Base-by-base conservation (phyloP, 495 filamentous ascomycete genomes). In the Cercophora samala region DNA sequence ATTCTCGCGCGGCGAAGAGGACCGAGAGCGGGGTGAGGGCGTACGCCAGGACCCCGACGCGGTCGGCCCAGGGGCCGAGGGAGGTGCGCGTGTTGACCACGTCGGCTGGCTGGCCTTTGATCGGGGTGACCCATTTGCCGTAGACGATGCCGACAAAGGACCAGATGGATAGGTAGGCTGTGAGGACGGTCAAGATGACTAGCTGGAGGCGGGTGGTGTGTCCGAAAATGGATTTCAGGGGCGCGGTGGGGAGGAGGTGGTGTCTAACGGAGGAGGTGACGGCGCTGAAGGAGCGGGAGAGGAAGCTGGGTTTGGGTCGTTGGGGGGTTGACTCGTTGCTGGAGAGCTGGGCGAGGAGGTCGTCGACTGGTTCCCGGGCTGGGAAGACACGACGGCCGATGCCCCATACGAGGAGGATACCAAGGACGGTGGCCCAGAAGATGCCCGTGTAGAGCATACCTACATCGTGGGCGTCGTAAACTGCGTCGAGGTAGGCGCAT, bases 21-120 rank as follows among this genome's bases (percentile, higher is more conserved):
- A 90, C 73, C 1, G 86, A 85, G 0, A 90, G 79, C 1, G 88
- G 87, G 1, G 87, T 88, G 5, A 91, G 82, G 6, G 87, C 89
- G 70, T 87, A 91, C 4, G 89, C 89, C 0, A 90, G 72, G 15
- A 85, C 81, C 9, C 89, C 89, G 19, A 89, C 74, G 23, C 88
- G 85, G 70, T 90, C 84, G 0, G 83, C 75, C 82, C 85, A 91
- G 4, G 85, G 84, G 2, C 87, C 85, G 3, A 90, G 77, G 5
- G 81, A 81, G 17, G 81, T 84, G 19, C 88, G 81, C 1, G 84
- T 89, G 71, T 88, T 88, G 68, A 78, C 75, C 13, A 83, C 66
- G 29, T 56, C 13, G 2, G 73, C 77, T 0, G 80, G 74, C 37
- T 70, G 78, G 21, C 72, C 75, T 59, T 84, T 82, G 64, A 88